These are phyloP conservation scores for Lycium barbarum DNA, from an alignment of 257 asterid genomes.

Conservation along the genomic window DNA sequence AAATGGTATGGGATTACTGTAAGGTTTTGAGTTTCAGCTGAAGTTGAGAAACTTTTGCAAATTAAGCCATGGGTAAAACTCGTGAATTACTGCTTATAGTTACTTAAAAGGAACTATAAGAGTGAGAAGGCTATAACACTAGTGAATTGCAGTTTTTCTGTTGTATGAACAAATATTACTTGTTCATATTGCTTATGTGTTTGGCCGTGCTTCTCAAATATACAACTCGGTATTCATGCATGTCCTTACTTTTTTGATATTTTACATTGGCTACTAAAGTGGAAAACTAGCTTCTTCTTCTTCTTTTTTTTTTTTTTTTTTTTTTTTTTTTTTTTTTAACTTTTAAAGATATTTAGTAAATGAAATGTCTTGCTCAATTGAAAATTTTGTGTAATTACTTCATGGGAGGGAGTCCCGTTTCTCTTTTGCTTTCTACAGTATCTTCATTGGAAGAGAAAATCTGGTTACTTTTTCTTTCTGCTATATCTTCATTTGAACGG, in stretches of 20 bases:
- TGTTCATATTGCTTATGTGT: background rate
- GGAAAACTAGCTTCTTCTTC: background rate
- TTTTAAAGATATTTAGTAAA: background rate
- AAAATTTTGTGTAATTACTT: background rate
- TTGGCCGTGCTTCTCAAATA: background rate
- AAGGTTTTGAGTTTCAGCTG: too few relatives aligned
- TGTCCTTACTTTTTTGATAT: background rate
- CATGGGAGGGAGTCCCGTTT: background rate
- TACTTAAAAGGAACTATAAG: background rate
- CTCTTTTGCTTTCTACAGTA: background rate
- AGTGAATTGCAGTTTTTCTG: constrained; percentile 6
- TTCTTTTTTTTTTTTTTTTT: too few relatives aligned
- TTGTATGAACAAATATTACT: background rate
- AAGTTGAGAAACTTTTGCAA: too few relatives aligned
- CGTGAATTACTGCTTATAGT: background rate
- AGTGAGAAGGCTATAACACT: background rate
- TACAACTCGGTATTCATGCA: background rate
- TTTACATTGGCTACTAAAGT: background rate
- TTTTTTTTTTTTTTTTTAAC: too few relatives aligned
- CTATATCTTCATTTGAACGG: background rate
- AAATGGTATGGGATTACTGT: too few relatives aligned
- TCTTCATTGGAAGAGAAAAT: constrained; percentile 16
- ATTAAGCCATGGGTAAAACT: background rate
- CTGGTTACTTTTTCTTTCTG: background rate
- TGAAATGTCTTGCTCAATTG: background rate